A percentile compares a stretch with the other conserved stretches of the same genome.
Evolutionary conservation across 2,329 filamentous ascomycete species (phyloP).

Genomic region (Lachnellula occidentalis): DNA sequence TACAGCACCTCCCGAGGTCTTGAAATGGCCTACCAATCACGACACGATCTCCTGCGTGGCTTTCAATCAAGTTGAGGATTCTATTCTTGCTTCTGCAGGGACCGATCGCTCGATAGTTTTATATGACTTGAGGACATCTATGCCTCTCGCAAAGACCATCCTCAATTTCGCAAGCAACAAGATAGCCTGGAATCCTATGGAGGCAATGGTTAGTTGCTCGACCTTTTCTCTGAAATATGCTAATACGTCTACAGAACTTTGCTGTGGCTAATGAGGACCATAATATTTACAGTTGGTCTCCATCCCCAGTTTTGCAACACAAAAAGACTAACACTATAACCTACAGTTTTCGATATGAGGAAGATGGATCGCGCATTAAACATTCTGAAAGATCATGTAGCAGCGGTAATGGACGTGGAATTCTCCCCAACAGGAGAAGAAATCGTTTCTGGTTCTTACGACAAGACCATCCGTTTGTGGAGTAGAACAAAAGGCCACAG

Average conservation of each 20-base stretch:
- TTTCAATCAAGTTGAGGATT: constrained; percentile 94
- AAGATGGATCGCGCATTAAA: constrained; percentile 85
- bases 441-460: constrained; percentile 83
- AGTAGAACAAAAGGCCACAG: constrained; percentile 74
- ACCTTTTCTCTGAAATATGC: no score
- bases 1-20: constrained; percentile 72
- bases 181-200: constrained; percentile 92
- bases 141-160: constrained; percentile 73
- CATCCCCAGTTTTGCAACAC: not conserved
- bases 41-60: constrained; percentile 86
- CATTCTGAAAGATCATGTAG: constrained; percentile 82
- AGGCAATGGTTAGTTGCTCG: constrained; percentile 54
- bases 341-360: constrained; percentile 77
- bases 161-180: constrained; percentile 79
- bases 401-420: constrained; percentile 92
- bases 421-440: constrained; percentile 94
- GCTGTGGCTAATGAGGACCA: constrained; percentile 88
- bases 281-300: constrained; percentile 24
- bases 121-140: constrained; percentile 85
- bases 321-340: constrained; percentile 44
- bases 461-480: constrained; percentile 84
- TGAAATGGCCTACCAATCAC: constrained; percentile 80
- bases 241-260: constrained; percentile 53
- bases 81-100: constrained; percentile 77
- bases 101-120: constrained; percentile 83